phyloP scores from a whole-genome alignment of 108 stramenopile species.

The Asterionellopsis glacialis region DNA sequence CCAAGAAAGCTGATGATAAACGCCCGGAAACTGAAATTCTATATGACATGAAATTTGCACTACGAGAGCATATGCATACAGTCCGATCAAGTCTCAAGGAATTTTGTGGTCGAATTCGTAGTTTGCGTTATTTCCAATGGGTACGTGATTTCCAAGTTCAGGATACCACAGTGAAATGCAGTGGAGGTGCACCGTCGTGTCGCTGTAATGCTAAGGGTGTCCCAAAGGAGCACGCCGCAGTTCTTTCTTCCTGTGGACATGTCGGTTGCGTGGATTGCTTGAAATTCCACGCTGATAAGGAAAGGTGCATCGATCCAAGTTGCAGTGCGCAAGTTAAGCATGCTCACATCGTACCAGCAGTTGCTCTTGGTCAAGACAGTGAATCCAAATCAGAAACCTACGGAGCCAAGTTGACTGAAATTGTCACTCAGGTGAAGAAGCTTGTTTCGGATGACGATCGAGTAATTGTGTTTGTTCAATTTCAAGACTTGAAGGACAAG shows the following conservation, averaged over 20 bases:
- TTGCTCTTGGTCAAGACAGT: conserved; percentile 2
- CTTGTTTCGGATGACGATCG: conserved; percentile 23
- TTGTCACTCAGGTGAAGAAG: conserved; percentile 14
- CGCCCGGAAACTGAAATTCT: conserved; percentile 7
- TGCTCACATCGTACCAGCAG: conserved; percentile 14
- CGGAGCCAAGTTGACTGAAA: conserved; percentile 28
- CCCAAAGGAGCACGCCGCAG: conserved; percentile 3
- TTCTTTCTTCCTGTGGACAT: conserved; percentile 37
- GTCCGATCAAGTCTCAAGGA: conserved; percentile 24
- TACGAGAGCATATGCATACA: conserved; percentile 21
- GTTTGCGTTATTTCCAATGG: conserved; percentile 27
- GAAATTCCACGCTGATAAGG: conserved; percentile 7
- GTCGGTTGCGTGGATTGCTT: conserved; percentile 23
- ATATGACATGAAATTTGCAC: conserved; percentile 20
- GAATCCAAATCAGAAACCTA: conserved; percentile 15
- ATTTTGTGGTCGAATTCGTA: conserved; percentile 30
- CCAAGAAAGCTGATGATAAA: conserved; percentile 5
- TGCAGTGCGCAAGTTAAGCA: conserved; percentile 20
- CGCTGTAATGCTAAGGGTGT: conserved; percentile 5
- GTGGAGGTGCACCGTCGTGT: not conserved
- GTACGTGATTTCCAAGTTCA: conserved; percentile 16
- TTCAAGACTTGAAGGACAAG: conserved; percentile 32
- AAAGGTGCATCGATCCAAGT: conserved; percentile 20
- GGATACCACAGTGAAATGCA: conserved; percentile 1
- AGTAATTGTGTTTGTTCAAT: conserved; percentile 40